A percentile compares a stretch with the other conserved stretches of the same genome.
These are phyloP conservation scores for Colletotrichum musae DNA, from an alignment of 2,329 filamentous ascomycete species.

Conservation along the genomic window DNA sequence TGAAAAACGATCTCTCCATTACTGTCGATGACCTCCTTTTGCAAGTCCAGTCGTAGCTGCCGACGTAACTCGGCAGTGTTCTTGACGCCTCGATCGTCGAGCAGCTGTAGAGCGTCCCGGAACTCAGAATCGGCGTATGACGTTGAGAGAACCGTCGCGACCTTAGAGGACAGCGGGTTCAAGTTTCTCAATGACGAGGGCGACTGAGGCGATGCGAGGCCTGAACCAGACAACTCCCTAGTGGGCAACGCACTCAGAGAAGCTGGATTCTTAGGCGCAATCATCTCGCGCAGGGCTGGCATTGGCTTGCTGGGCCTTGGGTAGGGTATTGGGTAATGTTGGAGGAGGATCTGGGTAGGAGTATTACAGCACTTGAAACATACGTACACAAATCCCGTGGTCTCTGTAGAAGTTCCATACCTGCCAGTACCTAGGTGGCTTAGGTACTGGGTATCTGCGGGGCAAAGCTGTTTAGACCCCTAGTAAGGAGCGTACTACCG, in stretches of 20 bases:
- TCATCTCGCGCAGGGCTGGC: neutral
- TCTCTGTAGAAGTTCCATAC: no score
- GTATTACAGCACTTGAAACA: no score
- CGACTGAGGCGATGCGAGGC: conserved; percentile 20
- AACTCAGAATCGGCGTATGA: conserved; percentile 96
- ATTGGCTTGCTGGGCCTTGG: no score
- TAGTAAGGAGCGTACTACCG: no score
- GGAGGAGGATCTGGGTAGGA: no score
- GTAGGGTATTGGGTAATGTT: no score
- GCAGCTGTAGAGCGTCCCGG: conserved; percentile 82
- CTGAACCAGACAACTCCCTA: conserved; percentile 36
- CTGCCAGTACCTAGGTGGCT: no score
- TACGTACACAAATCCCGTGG: no score
- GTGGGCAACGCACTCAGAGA: conserved; percentile 25
- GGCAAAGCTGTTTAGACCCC: no score
- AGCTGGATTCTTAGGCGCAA: neutral
- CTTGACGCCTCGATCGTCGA: conserved; percentile 79
- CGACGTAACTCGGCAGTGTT: conserved; percentile 86
- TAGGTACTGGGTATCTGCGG: no score
- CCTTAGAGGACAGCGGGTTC: conserved; percentile 83
- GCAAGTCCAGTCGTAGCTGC: conserved; percentile 84
- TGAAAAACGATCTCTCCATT: conserved; percentile 91
- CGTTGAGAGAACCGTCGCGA: conserved; percentile 88
- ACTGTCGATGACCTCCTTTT: conserved; percentile 92
- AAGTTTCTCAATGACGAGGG: conserved; percentile 56